Evolutionary conservation across 2,329 filamentous ascomycete species (phyloP), one percentile per base, ranked within the genome.

Genomic region (Metarhizium guizhouense): DNA sequence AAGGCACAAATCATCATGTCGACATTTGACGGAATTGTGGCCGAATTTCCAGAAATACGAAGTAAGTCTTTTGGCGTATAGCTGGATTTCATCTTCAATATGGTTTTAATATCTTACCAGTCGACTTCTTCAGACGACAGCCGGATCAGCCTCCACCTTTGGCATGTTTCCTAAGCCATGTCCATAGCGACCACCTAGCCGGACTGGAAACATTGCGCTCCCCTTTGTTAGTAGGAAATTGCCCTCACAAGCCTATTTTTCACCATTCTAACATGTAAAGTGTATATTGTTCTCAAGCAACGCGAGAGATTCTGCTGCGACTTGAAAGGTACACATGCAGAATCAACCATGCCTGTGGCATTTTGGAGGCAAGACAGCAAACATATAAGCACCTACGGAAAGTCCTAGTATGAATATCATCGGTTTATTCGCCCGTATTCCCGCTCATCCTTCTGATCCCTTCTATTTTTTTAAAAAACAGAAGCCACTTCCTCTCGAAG

Each of bases 151-250:
- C 72, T 16, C 79, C 87, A 4, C 88, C 90, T 0, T 71, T 94
- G 55, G 91, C 88, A 16, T 94, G 87, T 68, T 96, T 97, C 66
- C 77, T 97, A 30, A 95, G 88, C 69, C 93, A 97, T 79, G 84
- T 95, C 2, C 93, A 96, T 67, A 95, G 87, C 60, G 92, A 96
- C 64, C 93, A 96, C 70, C 79, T 96, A 1, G 79, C 80, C 40
- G 92, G 93, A 0, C 78, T 96, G 1, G 90, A 95, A 62, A 82
- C 78, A 13, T 78, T 92, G 54, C 81, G 84, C 49, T 83, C 88
- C 32, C 88, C 90, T 0, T 96, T 96, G 79, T 83, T 68, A 47
- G 54, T 55, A 6, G 4, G 5, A 18, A 18, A 40, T 14, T 25
- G 10, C 30, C 45, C n/a, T 36, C 13, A 4, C 1, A 8, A 34